A percentile compares a stretch with the other conserved stretches of the same genome.
Evolutionary conservation across 495 filamentous ascomycete species (phyloP).

Genomic region (Astrothelium macrocarpum): DNA sequence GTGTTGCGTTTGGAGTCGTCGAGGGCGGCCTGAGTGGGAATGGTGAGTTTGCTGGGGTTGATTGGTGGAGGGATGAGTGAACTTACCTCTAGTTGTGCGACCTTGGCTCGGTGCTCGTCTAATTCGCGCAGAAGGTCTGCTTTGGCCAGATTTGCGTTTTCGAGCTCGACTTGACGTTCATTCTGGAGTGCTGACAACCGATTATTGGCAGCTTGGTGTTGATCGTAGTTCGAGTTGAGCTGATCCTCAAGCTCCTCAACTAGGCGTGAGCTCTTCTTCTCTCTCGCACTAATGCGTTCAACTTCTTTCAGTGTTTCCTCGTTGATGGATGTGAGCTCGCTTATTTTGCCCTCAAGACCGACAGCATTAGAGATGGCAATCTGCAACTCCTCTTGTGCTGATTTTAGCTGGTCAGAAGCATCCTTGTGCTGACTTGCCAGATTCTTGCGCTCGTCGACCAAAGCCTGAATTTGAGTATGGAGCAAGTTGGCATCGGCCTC

Average conservation of each 20-base stretch:
- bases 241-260: constrained; percentile 97
- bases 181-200: constrained; percentile 61
- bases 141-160: constrained; percentile 46
- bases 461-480: constrained; percentile 39
- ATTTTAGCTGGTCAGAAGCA: constrained; percentile 26
- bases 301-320: constrained; percentile 38
- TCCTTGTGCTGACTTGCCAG: constrained; percentile 29
- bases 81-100: constrained; percentile 57
- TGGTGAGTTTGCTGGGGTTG: constrained; percentile 24
- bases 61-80: constrained; percentile 21
- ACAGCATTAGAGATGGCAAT: constrained; percentile 34
- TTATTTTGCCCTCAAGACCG: constrained; percentile 46
- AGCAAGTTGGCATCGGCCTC: constrained; percentile 39
- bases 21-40: constrained; percentile 47
- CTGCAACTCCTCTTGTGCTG: constrained; percentile 59
- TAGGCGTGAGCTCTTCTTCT: constrained; percentile 76
- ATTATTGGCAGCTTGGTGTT: constrained; percentile 70
- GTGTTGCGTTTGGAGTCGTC: constrained; percentile 39
- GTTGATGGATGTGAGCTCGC: constrained; percentile 32
- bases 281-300: constrained; percentile 49
- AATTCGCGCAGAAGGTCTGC: constrained; percentile 45
- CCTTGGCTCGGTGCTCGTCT: constrained; percentile 52
- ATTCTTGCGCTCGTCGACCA: constrained; percentile 29
- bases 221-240: constrained; percentile 86
- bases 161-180: constrained; percentile 54